These are phyloP conservation scores for Hyphodiscus hymeniophilus DNA, from an alignment of 495 filamentous ascomycete genomes.

Conservation along the genomic window DNA sequence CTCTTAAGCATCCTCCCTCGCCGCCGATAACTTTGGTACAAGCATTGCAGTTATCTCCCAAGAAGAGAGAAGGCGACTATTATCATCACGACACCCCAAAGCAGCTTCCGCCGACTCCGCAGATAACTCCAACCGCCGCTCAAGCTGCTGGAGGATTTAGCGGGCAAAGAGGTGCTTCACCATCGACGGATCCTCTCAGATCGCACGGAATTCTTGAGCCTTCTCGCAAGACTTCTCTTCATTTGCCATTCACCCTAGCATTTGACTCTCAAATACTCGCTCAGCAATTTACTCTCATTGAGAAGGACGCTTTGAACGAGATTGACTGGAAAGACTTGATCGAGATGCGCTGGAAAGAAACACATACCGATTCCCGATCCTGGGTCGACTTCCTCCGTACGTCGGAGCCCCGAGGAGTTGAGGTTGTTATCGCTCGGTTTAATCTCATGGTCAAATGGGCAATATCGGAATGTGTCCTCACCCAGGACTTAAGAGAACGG, in stretches of 20 bases:
- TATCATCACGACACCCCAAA: slow-evolving; percentile 30
- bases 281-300: slow-evolving; percentile 90
- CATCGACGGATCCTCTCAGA: slow-evolving; percentile 18
- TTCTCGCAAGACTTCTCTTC: slow-evolving; percentile 30
- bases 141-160: neutral
- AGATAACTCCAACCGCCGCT: slow-evolving; percentile 36
- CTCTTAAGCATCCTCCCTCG: slow-evolving; percentile 62
- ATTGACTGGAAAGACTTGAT: slow-evolving; percentile 98
- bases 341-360: slow-evolving; percentile 80
- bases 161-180: slow-evolving; percentile 13
- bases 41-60: slow-evolving; percentile 26
- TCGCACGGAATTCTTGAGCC: slow-evolving; percentile 18
- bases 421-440: slow-evolving; percentile 93
- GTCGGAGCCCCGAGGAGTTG: slow-evolving; percentile 78
- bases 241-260: slow-evolving; percentile 86
- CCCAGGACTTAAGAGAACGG: slow-evolving; percentile 71
- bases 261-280: slow-evolving; percentile 86
- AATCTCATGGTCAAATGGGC: slow-evolving; percentile 98
- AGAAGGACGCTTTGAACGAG: slow-evolving; percentile 92
- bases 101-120: slow-evolving; percentile 43
- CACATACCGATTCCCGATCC: slow-evolving; percentile 53
- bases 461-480: slow-evolving; percentile 84
- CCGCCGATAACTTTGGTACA: slow-evolving; percentile 69
- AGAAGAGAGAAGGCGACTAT: slow-evolving; percentile 35
- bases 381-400: slow-evolving; percentile 91